phyloP scores from a whole-genome alignment of 352 stramenopile genomes.

The Globisporangium spiculum region DNA sequence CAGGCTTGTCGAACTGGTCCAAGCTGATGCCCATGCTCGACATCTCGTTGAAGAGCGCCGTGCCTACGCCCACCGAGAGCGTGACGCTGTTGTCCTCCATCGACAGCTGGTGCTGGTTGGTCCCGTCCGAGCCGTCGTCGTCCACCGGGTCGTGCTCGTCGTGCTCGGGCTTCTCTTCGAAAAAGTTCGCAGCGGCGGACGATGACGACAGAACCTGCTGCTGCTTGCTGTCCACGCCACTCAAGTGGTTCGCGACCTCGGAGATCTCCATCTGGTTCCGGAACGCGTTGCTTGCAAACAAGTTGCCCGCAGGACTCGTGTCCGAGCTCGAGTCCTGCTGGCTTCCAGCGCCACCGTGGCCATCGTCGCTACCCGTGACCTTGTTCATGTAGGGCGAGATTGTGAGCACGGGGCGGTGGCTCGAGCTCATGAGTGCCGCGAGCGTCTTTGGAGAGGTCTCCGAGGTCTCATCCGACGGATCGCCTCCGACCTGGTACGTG shows the following conservation, averaged over 20 bases:
- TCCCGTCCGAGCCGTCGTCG: slow-evolving; percentile 10
- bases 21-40: slow-evolving; percentile 73
- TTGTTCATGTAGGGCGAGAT: slow-evolving; percentile 81
- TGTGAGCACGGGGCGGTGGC: slow-evolving; percentile 49
- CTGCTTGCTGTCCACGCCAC: slow-evolving; percentile 1
- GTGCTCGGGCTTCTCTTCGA: slow-evolving; percentile 29
- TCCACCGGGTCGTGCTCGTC: slow-evolving; percentile 32
- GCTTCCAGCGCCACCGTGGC: not conserved
- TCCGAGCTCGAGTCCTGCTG: slow-evolving; percentile 13
- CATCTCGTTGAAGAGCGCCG: slow-evolving; percentile 68
- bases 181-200: slow-evolving; percentile 24
- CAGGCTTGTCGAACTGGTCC: slow-evolving; percentile 53
- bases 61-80: slow-evolving; percentile 34
- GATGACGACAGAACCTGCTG: not conserved
- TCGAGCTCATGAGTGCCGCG: slow-evolving; percentile 26
- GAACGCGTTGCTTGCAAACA: slow-evolving; percentile 75
- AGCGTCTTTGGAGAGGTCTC: slow-evolving; percentile 40
- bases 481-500: not conserved
- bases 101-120: slow-evolving; percentile 13
- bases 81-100: slow-evolving; percentile 20
- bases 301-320: slow-evolving; percentile 34
- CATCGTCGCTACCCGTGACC: slow-evolving; percentile 30
- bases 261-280: slow-evolving; percentile 67
- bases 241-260: slow-evolving; percentile 12
- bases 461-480: slow-evolving; percentile 9